A percentile compares a stretch with the other conserved stretches of the same genome.
These are phyloP conservation scores for Penicillium subrubescens DNA, from an alignment of 495 filamentous ascomycete genomes.

Conservation along the genomic window DNA sequence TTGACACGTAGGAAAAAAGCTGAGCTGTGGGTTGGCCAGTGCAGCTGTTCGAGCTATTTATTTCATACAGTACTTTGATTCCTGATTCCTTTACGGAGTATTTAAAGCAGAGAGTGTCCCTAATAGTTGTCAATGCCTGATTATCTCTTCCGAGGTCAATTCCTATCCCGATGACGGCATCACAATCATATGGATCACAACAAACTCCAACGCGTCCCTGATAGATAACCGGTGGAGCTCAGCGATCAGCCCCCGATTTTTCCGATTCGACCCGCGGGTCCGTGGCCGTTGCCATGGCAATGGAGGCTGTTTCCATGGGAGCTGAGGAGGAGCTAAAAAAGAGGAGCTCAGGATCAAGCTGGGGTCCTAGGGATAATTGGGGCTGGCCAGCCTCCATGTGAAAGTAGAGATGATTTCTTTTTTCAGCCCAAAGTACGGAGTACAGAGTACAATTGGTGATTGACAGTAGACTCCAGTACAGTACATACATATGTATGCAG, in stretches of 20 bases:
- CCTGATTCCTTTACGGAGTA: background rate
- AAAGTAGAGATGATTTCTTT: background rate
- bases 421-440: background rate
- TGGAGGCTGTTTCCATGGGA: conserved; percentile 15
- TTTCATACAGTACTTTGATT: background rate
- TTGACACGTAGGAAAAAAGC: background rate
- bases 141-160: background rate
- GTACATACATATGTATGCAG: background rate
- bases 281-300: conserved; percentile 13
- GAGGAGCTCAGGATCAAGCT: too few species aligned
- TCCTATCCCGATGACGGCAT: background rate
- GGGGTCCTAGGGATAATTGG: too few species aligned
- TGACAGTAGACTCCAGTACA: background rate
- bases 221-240: conserved; percentile 4
- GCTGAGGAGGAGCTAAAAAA: background rate
- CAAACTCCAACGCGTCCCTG: background rate
- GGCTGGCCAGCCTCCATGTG: conserved; percentile 17
- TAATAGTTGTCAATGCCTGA: too few species aligned
- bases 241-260: conserved; percentile 15
- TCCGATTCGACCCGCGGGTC: conserved; percentile 15
- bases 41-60: background rate
- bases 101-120: background rate
- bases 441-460: too few species aligned
- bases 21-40: background rate
- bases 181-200: background rate